phyloP scores from a whole-genome alignment of 176 grass and related monocot species.

The Raddia guianensis region DNA sequence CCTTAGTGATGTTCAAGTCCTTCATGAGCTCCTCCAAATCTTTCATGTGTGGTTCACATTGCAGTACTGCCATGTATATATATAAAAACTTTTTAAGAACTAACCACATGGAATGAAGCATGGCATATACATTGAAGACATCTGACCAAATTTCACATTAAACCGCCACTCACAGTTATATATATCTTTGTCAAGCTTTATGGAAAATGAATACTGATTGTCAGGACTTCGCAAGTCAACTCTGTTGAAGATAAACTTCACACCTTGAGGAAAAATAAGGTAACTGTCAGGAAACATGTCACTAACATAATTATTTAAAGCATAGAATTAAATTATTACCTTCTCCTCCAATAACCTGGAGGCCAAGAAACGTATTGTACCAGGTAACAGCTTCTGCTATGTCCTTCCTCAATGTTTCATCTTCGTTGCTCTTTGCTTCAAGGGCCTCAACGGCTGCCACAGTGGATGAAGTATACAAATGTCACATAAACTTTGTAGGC shows the following conservation, averaged over 20 bases:
- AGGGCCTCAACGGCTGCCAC: conserved; percentile 47
- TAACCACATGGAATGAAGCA: not conserved
- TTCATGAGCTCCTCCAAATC: conserved; percentile 53
- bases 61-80: conserved; percentile 53
- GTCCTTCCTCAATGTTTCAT: conserved; percentile 34
- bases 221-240: conserved; percentile 54
- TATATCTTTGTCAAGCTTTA: conserved; percentile 47
- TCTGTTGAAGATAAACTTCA: conserved; percentile 80
- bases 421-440: conserved; percentile 43
- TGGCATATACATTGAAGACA: conserved; percentile 9
- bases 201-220: conserved; percentile 58
- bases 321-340: conserved; percentile 30
- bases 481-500: not conserved
- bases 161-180: conserved; percentile 58
- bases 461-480: conserved; percentile 14
- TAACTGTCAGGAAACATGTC: conserved; percentile 23
- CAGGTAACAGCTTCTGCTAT: conserved; percentile 46
- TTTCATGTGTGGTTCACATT: conserved; percentile 51
- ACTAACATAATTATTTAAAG: not conserved
- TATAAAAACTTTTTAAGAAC: not conserved
- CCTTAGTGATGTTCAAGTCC: conserved; percentile 58
- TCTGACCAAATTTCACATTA: not conserved
- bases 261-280: conserved; percentile 45
- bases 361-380: conserved; percentile 65
- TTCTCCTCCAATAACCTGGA: conserved; percentile 42